Evolutionary conservation across 2,329 filamentous ascomycete genomes (phyloP), one percentile per base, ranked within the genome.

Genomic region (Passalora sequoiae): DNA sequence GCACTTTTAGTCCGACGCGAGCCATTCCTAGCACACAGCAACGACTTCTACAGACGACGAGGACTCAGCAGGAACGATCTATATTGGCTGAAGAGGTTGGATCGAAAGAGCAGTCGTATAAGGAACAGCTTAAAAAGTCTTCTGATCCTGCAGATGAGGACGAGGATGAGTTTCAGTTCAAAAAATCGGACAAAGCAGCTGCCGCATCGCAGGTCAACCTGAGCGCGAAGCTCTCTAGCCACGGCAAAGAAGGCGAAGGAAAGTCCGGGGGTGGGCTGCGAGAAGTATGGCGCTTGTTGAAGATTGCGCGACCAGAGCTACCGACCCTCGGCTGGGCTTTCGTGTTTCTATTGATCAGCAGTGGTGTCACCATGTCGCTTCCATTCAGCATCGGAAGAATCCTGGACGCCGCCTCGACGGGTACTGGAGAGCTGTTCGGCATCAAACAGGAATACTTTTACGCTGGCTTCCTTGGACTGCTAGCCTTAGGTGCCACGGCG

Each of bases 311-410:
- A 43, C 91, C 91, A 2, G 92, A 98, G 69, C 69, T 85, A 21
- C 83, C 75, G 61, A 84, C 86, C 66, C 79, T 98, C 12, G 75
- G 73, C n/a, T 58, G 85, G 51, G 94, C 94, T 3, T 91, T 97
- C 63, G 64, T 84, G 43, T 85, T 95, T 61, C 74, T 98, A 38
- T 74, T 98, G 46, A 75, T 96, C 50, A 96, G 91, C 12, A 97
- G 91, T 3, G 78, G 81, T 39, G 89, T 98, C 55, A 94, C 89
- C 44, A 94, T 98, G 85, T 89, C 88, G 2, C 86, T 98, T 47
- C 92, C 92, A 1, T 95, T 96, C 63, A 94, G 89, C 0, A 94
- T 98, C 53, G 92, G 92, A 44, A 91, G 89, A 62, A 94, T 98
- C 50, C 73, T 98, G 64, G 92, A 98, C 67, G 79, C 92, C 40